phyloP scores from a whole-genome alignment of 192 early-diverging fungal genomes.

The Entomortierella lignicola region DNA sequence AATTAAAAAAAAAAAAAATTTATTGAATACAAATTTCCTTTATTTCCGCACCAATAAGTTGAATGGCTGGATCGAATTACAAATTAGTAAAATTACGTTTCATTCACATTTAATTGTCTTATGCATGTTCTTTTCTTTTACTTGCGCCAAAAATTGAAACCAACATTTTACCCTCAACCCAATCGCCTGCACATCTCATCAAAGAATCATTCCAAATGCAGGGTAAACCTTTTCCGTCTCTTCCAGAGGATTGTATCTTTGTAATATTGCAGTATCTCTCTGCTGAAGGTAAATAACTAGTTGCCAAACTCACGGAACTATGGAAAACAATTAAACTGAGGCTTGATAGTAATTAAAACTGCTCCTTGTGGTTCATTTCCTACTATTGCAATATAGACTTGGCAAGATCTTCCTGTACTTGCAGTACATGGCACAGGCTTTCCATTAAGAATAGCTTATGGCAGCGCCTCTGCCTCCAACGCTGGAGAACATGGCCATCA shows the following conservation, averaged over 20 bases:
- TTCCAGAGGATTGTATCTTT: constrained; percentile 47
- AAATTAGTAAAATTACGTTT: too few relatives aligned
- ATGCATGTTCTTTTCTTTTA: neutral
- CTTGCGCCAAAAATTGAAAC: neutral
- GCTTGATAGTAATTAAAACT: neutral
- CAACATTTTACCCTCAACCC: too few relatives aligned
- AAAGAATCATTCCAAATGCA: constrained; percentile 1
- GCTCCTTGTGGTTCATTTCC: neutral
- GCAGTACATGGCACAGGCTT: constrained; percentile 27
- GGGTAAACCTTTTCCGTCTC: neutral
- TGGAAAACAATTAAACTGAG: neutral
- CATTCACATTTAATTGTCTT: neutral
- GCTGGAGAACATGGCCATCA: constrained; percentile 44
- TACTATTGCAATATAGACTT: constrained; percentile 19
- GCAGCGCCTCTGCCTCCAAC: constrained; percentile 34
- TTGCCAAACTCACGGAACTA: neutral
- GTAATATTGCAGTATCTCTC: constrained; percentile 37
- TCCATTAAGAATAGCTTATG: constrained; percentile 40
- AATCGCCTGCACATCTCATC: neutral
- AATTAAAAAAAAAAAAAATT: constrained; percentile 9
- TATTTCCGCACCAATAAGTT: too few relatives aligned
- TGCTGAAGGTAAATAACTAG: constrained; percentile 12
- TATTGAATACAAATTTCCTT: neutral
- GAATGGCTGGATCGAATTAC: too few relatives aligned
- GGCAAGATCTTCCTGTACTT: constrained; percentile 22